Evolutionary conservation across 2,329 filamentous ascomycete genomes (phyloP), one percentile per base, ranked within the genome.

Genomic region (Raffaelea albimanens): DNA sequence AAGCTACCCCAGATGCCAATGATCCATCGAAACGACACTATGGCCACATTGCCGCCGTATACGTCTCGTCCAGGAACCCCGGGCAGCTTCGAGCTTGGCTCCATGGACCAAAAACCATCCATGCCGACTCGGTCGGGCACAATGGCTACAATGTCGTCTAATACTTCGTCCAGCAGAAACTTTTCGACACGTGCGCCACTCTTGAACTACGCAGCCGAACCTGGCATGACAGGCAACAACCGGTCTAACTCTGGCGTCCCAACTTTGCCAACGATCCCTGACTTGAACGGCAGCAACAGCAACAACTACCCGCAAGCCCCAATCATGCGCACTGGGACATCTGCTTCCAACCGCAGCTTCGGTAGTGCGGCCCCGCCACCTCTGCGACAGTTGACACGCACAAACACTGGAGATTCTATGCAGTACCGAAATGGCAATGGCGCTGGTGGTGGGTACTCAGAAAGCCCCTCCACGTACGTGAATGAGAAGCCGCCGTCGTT

Each of bases 1-100:
- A 73, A 71, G 56, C 68, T 77, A 50, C 73, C 75, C 44, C 63
- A 63, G 43, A 81, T 79, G 75, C 79, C 79, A n/a, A 67, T 68
- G 56, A 57, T 83, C 16, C 71, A 69, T 47, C 73, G 80, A 51
- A 76, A 70, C 51, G 78, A 83, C 31, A 84, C 80, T 2, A 73
- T 74, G 57, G 59, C 71, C 1, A 83, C 82, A 0, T 65, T 86
- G 7, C 81, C 83, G 0, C 61, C 70, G 3, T 86, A 87, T 59
- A 69, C 69, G 3, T 82, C 82, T 9, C 73, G 74, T 46, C 76
- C 77, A 18, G 72, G 66, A 46, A 81, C 77, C 1, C 72, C 75
- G 3, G 68, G 67, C 18, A 66, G 61, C 55, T 69, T 72, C 47
- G 78, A 77, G 62, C 72, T 77, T 52, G 73, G 64, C 52, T 67